Percentiles rank a stretch among this genome's conserved stretches.
These are phyloP conservation scores for Tubosaeta sp. DNA, from an alignment of 768 basidiomycete species.

Conservation along the genomic window DNA sequence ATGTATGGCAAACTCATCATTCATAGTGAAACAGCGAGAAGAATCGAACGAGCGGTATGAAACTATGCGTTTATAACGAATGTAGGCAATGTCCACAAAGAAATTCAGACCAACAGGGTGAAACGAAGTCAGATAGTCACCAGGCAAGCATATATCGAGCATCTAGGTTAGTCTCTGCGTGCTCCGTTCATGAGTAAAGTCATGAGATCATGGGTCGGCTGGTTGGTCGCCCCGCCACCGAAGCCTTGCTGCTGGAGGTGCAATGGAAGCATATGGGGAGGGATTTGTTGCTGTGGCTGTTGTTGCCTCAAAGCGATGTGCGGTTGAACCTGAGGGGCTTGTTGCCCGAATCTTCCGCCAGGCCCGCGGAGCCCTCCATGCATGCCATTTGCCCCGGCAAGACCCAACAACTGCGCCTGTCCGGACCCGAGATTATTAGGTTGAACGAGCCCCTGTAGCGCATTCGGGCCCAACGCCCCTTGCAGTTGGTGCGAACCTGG, in stretches of 20 bases:
- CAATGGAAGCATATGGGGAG: slow-evolving; percentile 47
- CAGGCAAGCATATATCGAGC: slow-evolving; percentile 11
- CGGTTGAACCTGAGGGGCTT: slow-evolving; percentile 30
- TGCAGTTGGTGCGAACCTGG: slow-evolving; percentile 46
- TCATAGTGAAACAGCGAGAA: slow-evolving; percentile 25
- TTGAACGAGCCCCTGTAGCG: slow-evolving; percentile 52
- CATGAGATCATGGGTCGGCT: slow-evolving; percentile 73
- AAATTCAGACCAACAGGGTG: slow-evolving; percentile 5
- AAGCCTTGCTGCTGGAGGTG: slow-evolving; percentile 60
- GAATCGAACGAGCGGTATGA: slow-evolving; percentile 21
- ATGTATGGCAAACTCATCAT: slow-evolving; percentile 12
- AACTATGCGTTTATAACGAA: slow-evolving; percentile 32
- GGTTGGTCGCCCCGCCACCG: slow-evolving; percentile 44
- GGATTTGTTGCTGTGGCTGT: slow-evolving; percentile 47
- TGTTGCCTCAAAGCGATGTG: slow-evolving; percentile 33
- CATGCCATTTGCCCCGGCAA: slow-evolving; percentile 43
- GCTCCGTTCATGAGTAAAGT: slow-evolving; percentile 73
- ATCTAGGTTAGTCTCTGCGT: slow-evolving; percentile 54
- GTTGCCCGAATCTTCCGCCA: slow-evolving; percentile 38
- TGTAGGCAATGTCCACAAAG: slow-evolving; percentile 25
- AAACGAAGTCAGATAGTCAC: slow-evolving; percentile 14
- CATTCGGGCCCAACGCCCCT: slow-evolving; percentile 41
- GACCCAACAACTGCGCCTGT: slow-evolving; percentile 42
- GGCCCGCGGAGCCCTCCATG: slow-evolving; percentile 44
- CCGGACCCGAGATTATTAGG: slow-evolving; percentile 50